These are phyloP conservation scores for Naegleria gruberi DNA, from an alignment of 208 protist species.

Conservation along the genomic window DNA sequence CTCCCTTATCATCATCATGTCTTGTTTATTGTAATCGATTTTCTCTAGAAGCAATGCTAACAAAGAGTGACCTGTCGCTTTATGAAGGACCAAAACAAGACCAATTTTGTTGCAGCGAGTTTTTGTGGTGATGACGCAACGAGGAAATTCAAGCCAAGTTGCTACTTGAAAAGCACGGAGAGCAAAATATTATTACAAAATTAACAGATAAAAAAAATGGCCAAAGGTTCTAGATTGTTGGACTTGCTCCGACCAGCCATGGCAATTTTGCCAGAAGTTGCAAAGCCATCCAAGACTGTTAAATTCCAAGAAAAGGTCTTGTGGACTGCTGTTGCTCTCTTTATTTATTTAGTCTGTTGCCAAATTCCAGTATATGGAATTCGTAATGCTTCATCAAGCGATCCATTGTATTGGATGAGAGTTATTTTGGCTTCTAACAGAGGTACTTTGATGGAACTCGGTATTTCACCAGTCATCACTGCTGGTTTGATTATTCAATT, in stretches of 20 bases:
- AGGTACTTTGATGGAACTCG: conserved; percentile 96
- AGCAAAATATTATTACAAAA: too few relatives aligned
- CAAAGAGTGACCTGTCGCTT: too few relatives aligned
- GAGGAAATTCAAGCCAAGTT: too few relatives aligned
- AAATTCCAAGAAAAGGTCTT: conserved; percentile 91
- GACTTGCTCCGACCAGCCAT: conserved; percentile 14
- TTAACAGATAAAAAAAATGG: not conserved
- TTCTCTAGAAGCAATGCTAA: too few relatives aligned
- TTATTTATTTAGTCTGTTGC: conserved; percentile 98
- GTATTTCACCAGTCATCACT: conserved; percentile 94
- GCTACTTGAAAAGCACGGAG: too few relatives aligned
- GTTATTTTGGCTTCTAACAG: conserved; percentile 98
- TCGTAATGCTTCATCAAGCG: conserved; percentile 65
- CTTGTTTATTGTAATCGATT: too few relatives aligned
- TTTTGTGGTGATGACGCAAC: too few relatives aligned
- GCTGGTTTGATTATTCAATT: conserved; percentile 97
- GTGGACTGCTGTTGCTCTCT: conserved; percentile 94
- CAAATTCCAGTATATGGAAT: conserved; percentile 99
- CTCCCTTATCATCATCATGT: too few relatives aligned
- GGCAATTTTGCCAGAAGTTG: conserved; percentile 3
- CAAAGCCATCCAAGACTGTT: not conserved
- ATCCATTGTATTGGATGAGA: conserved; percentile 99
- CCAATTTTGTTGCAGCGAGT: too few relatives aligned
- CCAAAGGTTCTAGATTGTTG: not conserved
- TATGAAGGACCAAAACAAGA: too few relatives aligned